Evolutionary conservation across 2,329 filamentous ascomycete genomes (phyloP), one percentile per base, ranked within the genome.

Genomic region (Cladosporium oxysporum): DNA sequence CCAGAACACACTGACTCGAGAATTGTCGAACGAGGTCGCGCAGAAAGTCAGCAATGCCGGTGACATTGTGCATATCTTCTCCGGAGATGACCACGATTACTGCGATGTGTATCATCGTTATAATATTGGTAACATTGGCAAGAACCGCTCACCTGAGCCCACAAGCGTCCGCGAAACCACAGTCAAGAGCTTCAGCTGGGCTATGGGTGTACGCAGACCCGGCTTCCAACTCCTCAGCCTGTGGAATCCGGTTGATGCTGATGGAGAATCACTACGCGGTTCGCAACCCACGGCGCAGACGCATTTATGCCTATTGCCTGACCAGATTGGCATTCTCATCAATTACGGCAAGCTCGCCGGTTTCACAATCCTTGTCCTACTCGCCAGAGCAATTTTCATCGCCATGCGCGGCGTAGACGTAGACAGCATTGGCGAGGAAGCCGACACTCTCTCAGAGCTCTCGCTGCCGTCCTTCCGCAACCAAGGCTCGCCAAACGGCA

Each of bases 71-170:
- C 90, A 95, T 70, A 90, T 93, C 52, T 99, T 98, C 75, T 97
- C 93, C 0, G 95, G 95, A 12, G 95, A 99, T 73, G 95, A 99
- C 75, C 95, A 99, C 80, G 95, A 99, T 80, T 97, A 98, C 80
- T 99, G 95, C 79, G 93, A 97, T 74, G 81, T 98, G 7, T 84
- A 89, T 0, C 95, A 99, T 77, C 87, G 88, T 10, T 76, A 74
- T 71, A 76, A 76, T 23, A 69, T 37, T 7, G 65, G 67, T 21
- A 60, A 41, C 33, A 66, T 62, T 31, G 44, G 53, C 41, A 49
- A 58, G 26, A 65, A 63, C 10, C 31, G 68, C 69, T 50, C 67
- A 66, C 10, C 59, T 2, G 84, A 87, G 21, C 67, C 74, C 64
- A 65, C 64, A 5, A 70, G 80, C 6, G 82, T 86, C 28, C 78